Evolutionary conservation across 352 stramenopile genomes (phyloP), one percentile per base, ranked within the genome.

Genomic region (Globisporangium polare): DNA sequence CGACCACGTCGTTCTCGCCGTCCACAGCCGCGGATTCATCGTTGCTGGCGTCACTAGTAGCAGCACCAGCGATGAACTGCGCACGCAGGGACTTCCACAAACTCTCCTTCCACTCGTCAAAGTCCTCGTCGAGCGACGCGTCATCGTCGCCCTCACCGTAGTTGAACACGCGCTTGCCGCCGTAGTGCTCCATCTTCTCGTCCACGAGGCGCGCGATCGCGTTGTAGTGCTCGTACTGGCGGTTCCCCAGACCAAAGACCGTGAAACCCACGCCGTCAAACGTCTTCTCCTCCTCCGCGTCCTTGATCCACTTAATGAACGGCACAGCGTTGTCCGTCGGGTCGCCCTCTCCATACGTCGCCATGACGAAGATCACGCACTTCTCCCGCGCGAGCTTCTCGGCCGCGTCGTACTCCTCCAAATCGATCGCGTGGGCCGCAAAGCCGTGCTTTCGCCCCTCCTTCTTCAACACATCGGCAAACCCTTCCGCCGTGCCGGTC

Each of bases 181-280:
- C 96, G 43, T 95, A 74, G 37, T 77, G 67, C 27, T 83, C 89
- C 64, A 99, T 85, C 13, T 89, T 69, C 27, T 78, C 66, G 74
- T 99, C 83, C 31, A 97, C 86, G 24, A 91, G 77, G n/a, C 96
- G 96, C 5, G 94, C 95, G 71, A 98, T 97, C 49, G 88, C 83
- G 71, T 99, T 99, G 80, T 95, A 99, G 72, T 99, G 92, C 67
- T 99, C 97, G 71, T 99, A 99, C 75, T 99, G 92, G 29, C 74
- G 92, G 75, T 99, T 99, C 26, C 97, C 97, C 0, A 99, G 81
- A 3, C 97, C 97, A 86, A 99, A 99, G 18, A 99, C 97, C 47
- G 91, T 89, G 75, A 86, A 99, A 13, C 91, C 62, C 13, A 99
- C 74, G 20, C 75, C 77, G 5, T 55, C 7, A 8, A 98, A 74